Conservation (phyloP, 345 rosid species). For the Trapa bicornis region DNA sequence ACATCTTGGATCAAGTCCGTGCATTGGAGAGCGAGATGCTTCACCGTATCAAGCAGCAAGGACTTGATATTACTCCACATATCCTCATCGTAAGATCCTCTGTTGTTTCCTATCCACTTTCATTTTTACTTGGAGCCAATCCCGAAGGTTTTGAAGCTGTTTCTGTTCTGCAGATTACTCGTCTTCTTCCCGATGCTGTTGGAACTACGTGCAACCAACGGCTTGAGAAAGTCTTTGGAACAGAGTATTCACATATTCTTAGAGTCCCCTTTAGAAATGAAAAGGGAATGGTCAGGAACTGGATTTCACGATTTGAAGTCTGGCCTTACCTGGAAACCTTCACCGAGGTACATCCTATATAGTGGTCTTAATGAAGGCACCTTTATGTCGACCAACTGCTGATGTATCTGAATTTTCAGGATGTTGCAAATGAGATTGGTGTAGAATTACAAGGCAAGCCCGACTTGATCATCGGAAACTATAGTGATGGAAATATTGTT, state of each 20-base stretch:
- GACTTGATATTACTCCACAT: constrained; percentile 75
- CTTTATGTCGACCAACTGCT: neutral
- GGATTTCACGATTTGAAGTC: constrained; percentile 96
- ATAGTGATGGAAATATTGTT: constrained; percentile 45
- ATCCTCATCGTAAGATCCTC: constrained; percentile 57
- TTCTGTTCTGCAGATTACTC: constrained; percentile 41
- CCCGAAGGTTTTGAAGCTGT: neutral
- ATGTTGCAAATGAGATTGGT: constrained; percentile 35
- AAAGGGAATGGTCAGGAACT: constrained; percentile 65
- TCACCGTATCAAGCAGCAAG: constrained; percentile 82
- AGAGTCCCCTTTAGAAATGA: constrained; percentile 83
- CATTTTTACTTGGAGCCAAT: neutral
- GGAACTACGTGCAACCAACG: constrained; percentile 95
- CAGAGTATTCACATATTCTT: constrained; percentile 74
- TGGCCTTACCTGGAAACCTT: constrained; percentile 94
- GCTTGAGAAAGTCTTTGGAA: constrained; percentile 69
- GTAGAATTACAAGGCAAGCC: constrained; percentile 45
- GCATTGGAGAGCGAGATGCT: constrained; percentile 91
- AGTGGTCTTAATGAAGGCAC: neutral
- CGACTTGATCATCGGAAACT: constrained; percentile 39
- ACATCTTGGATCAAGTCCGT: constrained; percentile 97
- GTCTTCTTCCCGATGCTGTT: constrained; percentile 82
- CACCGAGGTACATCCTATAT: constrained; percentile 48
- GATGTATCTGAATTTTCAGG: constrained; percentile 23
- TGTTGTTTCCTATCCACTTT: neutral